Conservation (phyloP, 2,329 filamentous ascomycete species). For the Aspergillus niger region DNA sequence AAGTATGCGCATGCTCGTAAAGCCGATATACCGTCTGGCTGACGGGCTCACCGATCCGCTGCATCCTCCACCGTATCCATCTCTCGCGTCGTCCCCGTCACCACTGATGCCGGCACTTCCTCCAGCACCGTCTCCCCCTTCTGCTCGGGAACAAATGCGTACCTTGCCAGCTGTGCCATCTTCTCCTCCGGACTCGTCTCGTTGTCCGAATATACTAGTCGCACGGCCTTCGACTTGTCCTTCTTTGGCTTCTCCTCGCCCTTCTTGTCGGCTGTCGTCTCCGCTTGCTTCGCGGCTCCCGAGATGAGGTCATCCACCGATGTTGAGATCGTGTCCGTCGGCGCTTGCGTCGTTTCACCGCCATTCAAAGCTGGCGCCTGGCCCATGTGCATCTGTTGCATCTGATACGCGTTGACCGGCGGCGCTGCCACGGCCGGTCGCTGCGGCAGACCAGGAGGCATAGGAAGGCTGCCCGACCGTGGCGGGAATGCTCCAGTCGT, state of each 20-base stretch:
- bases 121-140: slow-evolving; percentile 40
- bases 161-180: slow-evolving; percentile 76
- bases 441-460: slow-evolving; percentile 61
- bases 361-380: slow-evolving; percentile 31
- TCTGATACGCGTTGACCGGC: slow-evolving; percentile 54
- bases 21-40: background rate
- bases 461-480: slow-evolving; percentile 57
- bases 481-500: slow-evolving; percentile 41
- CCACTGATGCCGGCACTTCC: slow-evolving; percentile 37
- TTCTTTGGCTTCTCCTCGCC: slow-evolving; percentile 65
- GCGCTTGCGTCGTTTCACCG: slow-evolving; percentile 32
- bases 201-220: slow-evolving; percentile 80
- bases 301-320: slow-evolving; percentile 56
- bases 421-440: slow-evolving; percentile 60
- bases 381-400: slow-evolving; percentile 61
- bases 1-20: background rate
- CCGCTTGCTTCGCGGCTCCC: slow-evolving; percentile 50
- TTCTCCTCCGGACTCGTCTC: slow-evolving; percentile 84
- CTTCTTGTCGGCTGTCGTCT: slow-evolving; percentile 31
- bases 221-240: slow-evolving; percentile 64
- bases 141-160: slow-evolving; percentile 62
- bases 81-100: slow-evolving; percentile 36
- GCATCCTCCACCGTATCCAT: slow-evolving; percentile 32
- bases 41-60: background rate
- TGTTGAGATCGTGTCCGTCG: slow-evolving; percentile 34